Conservation (phyloP, 495 filamentous ascomycete genomes). For the Penicillium crystallinum region DNA sequence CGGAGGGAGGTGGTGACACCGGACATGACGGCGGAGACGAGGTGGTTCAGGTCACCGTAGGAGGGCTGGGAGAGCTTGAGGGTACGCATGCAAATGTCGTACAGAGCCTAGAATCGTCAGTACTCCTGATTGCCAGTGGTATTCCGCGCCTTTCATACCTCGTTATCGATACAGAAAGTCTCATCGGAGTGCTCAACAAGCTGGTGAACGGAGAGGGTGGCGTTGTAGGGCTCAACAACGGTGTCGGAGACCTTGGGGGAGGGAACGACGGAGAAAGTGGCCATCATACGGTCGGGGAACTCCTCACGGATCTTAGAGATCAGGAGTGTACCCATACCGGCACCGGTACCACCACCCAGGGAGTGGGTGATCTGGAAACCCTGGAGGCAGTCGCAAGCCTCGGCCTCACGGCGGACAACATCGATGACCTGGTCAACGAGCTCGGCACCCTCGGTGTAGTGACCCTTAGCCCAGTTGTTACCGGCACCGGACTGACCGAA, state of each 20-base stretch:
- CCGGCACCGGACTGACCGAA: conserved; percentile 99
- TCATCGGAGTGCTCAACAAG: conserved; percentile 99
- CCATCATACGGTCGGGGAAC: conserved; percentile 99
- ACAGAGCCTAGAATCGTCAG: conserved; percentile 66
- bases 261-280: conserved; percentile 98
- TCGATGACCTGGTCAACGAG: conserved; percentile 97
- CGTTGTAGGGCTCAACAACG: conserved; percentile 99
- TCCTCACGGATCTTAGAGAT: conserved; percentile 99
- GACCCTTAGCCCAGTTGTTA: conserved; percentile 99
- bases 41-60: conserved; percentile 98
- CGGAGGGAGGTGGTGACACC: conserved; percentile 97
- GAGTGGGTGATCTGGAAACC: conserved; percentile 99
- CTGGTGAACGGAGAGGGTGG: conserved; percentile 98
- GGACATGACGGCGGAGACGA: conserved; percentile 99
- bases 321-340: conserved; percentile 98
- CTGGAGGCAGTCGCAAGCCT: conserved; percentile 99
- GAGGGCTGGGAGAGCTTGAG: conserved; percentile 97
- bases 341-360: conserved; percentile 99
- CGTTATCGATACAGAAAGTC: conserved; percentile 99
- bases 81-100: conserved; percentile 99
- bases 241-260: conserved; percentile 99
- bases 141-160: conserved; percentile 47
- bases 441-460: conserved; percentile 99
- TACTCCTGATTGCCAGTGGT: background rate
- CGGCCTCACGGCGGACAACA: conserved; percentile 97